Evolutionary conservation across 331 rosid genomes (phyloP), one percentile per base, ranked within the genome.

Genomic region (Stylosanthes scabra): DNA sequence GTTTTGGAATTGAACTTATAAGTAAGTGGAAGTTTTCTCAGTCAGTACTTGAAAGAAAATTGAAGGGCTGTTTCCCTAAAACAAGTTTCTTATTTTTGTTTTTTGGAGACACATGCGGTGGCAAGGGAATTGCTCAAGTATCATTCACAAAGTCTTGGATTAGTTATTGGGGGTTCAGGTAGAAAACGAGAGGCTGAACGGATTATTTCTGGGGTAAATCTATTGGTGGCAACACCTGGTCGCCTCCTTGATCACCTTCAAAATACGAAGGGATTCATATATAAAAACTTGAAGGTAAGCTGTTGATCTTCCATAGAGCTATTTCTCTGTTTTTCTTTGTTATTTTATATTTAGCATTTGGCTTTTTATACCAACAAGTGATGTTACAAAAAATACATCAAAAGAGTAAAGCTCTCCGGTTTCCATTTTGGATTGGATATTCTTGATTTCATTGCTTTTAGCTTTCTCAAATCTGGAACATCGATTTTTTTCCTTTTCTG

Each of bases 181-280:
- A 84, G 99, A 73, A 90, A 86, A 83, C 87, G 88, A 34, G 99
- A 95, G 82, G 96, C 97, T 37, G 99, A 88, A 20, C 92, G 97
- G 15, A 70, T 91, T 72, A 86, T 83, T 15, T 91, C 87, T 72
- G 99, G 99, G 63, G 96, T 83, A 7, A 95, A 95, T 83, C 68
- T 95, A 12, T 82, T 91, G 80, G 91, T 95, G 42, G 97, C 93
- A 9, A 95, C 99, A 5, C 97, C 99, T 31, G 97, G 99, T 37
- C 96, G 99, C 9, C 97, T 91, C 72, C 92, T 91, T 47, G 99
- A 94, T 62, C 99, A 94, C 85, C 96, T 94, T 56, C 95, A 90
- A 79, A 81, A 87, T 71, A 94, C 97, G 0, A 90, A 81, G 78
- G 97, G 93, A 15, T 94, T 94, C 50, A 59, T 91, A 60, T 88